These are phyloP conservation scores for Aspergillus costaricaensis DNA, from an alignment of 2,329 filamentous ascomycete species.

Conservation along the genomic window DNA sequence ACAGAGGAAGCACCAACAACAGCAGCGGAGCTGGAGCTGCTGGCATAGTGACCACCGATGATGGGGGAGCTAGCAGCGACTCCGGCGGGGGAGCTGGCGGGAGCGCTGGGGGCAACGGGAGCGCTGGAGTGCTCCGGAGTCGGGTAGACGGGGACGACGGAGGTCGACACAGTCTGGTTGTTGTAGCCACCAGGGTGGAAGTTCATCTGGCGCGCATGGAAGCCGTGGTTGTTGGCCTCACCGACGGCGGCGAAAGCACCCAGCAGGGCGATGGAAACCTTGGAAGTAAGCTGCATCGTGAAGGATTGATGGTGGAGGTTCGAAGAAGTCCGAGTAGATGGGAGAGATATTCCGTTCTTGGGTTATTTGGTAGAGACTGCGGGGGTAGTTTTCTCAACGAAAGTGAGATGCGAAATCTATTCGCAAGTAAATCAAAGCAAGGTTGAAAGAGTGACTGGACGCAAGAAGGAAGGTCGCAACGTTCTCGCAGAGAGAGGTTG, in stretches of 20 bases:
- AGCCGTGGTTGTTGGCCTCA: constrained; percentile 34
- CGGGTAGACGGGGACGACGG: constrained; percentile 25
- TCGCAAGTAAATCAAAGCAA: constrained; percentile 26
- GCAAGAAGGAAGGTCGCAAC: constrained; percentile 12
- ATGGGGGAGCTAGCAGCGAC: constrained; percentile 9
- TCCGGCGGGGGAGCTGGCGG: constrained; percentile 13
- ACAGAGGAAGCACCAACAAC: constrained; percentile 5
- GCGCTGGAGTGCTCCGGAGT: constrained; percentile 16
- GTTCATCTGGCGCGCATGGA: constrained; percentile 26
- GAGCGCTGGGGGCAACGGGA: constrained; percentile 8
- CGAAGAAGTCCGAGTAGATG: neutral
- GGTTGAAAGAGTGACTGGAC: constrained; percentile 21
- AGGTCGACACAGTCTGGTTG: constrained; percentile 19
- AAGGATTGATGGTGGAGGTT: constrained; percentile 31
- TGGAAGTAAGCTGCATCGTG: constrained; percentile 42
- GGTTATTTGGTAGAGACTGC: constrained; percentile 13
- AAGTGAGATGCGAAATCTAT: constrained; percentile 38
- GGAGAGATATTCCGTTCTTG: neutral
- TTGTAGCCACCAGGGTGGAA: constrained; percentile 23
- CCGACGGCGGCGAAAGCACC: constrained; percentile 38
- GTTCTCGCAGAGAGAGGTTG: constrained; percentile 8
- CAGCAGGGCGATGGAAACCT: constrained; percentile 38
- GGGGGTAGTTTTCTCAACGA: constrained; percentile 15
- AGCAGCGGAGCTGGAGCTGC: constrained; percentile 5
- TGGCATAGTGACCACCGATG: neutral